phyloP scores from a whole-genome alignment of 2,329 filamentous ascomycete genomes.

The Diplodia scrobiculata region DNA sequence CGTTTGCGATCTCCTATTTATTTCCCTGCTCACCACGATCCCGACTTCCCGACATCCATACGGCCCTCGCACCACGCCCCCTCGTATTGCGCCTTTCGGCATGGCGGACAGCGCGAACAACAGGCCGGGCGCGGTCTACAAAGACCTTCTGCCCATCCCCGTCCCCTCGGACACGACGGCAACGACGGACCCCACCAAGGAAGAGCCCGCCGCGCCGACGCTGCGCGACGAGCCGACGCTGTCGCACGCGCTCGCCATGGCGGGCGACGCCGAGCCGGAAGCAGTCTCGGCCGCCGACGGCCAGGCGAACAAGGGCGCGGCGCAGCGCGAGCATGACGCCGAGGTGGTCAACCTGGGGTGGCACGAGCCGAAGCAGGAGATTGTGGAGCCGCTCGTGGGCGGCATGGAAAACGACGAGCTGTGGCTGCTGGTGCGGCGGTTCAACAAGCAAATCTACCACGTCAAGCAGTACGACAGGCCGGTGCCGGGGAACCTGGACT shows the following conservation, averaged over 20 bases:
- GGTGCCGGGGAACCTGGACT: slow-evolving; percentile 69
- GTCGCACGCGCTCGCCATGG: slow-evolving; percentile 53
- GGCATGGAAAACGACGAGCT: slow-evolving; percentile 72
- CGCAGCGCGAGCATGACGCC: slow-evolving; percentile 46
- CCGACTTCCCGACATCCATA: too few relatives aligned
- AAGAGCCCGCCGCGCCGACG: slow-evolving; percentile 37
- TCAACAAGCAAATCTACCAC: slow-evolving; percentile 74
- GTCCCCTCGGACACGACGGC: slow-evolving; percentile 37
- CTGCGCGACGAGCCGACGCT: slow-evolving; percentile 49
- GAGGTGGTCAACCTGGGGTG: slow-evolving; percentile 70
- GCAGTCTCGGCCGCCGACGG: slow-evolving; percentile 11
- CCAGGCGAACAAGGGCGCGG: slow-evolving; percentile 48
- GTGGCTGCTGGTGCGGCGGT: slow-evolving; percentile 70
- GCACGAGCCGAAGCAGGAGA: slow-evolving; percentile 61
- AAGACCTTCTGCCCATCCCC: slow-evolving; percentile 44
- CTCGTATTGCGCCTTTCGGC: neutral
- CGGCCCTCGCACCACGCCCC: too few relatives aligned
- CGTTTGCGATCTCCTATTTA: neutral
- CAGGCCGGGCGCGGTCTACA: slow-evolving; percentile 38
- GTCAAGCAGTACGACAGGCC: slow-evolving; percentile 67
- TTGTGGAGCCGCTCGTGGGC: slow-evolving; percentile 64
- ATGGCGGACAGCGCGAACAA: neutral
- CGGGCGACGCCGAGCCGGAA: slow-evolving; percentile 44
- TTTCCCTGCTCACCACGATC: too few relatives aligned
- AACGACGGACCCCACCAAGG: slow-evolving; percentile 24